Evolutionary conservation across 441 rosid species (phyloP).

Genomic region (Bocquillonia castaneifolia): DNA sequence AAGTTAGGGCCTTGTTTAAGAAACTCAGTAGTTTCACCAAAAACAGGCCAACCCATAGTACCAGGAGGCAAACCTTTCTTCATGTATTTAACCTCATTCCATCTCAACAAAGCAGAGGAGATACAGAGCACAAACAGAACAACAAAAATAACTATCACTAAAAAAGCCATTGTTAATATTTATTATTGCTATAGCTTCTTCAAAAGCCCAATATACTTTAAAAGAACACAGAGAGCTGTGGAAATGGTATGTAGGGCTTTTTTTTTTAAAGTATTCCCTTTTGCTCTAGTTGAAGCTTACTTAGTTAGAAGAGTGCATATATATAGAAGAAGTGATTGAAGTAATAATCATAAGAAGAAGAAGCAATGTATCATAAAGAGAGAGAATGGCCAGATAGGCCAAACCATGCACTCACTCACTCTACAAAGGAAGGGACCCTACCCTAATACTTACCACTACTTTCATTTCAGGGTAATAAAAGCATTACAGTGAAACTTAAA

Average conservation of each 20-base stretch:
- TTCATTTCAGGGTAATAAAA: constrained; percentile 21
- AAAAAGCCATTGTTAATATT: constrained; percentile 50
- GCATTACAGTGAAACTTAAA: constrained; percentile 20
- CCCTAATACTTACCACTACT: constrained; percentile 14
- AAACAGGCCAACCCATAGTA: constrained; percentile 95
- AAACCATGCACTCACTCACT: constrained; percentile 48
- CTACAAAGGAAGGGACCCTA: constrained; percentile 36
- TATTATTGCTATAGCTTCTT: no score
- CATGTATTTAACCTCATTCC: constrained; percentile 75
- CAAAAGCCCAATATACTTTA: no score
- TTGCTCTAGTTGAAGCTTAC: constrained; percentile 25
- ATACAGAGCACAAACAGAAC: constrained; percentile 42
- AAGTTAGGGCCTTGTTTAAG: constrained; percentile 90
- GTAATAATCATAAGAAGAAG: neutral
- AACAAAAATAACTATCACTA: constrained; percentile 39
- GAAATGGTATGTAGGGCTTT: no score
- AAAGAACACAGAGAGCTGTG: no score
- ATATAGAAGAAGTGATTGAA: constrained; percentile 22
- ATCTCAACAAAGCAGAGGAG: constrained; percentile 60
- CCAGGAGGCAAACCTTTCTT: constrained; percentile 89
- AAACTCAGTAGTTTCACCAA: constrained; percentile 90
- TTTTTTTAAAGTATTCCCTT: no score
- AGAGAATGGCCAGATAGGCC: constrained; percentile 31
- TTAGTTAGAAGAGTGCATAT: constrained; percentile 26
- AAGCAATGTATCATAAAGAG: constrained; percentile 20